Conservation (phyloP, 129 eudicot species). For the Tagetes erecta region DNA sequence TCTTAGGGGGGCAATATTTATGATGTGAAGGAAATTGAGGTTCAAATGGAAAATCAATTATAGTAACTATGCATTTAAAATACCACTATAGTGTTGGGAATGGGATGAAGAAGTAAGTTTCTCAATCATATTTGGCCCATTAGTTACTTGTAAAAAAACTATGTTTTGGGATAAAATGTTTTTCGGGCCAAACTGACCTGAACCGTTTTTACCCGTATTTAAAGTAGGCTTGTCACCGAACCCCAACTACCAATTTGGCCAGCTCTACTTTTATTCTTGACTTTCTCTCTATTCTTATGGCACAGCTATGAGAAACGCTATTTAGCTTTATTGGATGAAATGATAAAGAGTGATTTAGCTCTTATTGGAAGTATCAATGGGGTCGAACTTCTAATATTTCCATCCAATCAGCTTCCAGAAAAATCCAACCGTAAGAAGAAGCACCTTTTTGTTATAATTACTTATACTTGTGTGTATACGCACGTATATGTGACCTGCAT, state of each 20-base stretch:
- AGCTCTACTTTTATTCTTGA: not conserved
- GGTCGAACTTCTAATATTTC: constrained; percentile 86
- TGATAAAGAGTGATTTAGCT: constrained; percentile 91
- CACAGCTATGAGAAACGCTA: constrained; percentile 84
- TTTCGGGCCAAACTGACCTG: not conserved
- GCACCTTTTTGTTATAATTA: constrained; percentile 10
- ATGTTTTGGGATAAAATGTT: not conserved
- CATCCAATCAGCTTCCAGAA: constrained; percentile 84
- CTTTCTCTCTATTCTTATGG: constrained; percentile 25
- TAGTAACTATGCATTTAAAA: not conserved
- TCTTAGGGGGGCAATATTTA: not conserved
- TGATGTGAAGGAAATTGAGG: not conserved
- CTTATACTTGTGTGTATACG: constrained; percentile 12
- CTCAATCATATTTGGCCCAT: not conserved
- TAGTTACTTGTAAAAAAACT: not conserved
- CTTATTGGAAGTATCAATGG: constrained; percentile 81
- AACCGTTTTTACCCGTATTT: not conserved
- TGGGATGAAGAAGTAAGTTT: not conserved
- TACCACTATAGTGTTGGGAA: not conserved
- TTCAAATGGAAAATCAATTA: not conserved
- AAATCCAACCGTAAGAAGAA: constrained; percentile 69
- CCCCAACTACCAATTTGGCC: not conserved
- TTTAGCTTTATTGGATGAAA: constrained; percentile 65
- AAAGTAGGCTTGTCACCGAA: not conserved
- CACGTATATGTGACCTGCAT: not conserved